phyloP scores from a whole-genome alignment of 2,329 filamentous ascomycete species.

The Diaporthe sp. region DNA sequence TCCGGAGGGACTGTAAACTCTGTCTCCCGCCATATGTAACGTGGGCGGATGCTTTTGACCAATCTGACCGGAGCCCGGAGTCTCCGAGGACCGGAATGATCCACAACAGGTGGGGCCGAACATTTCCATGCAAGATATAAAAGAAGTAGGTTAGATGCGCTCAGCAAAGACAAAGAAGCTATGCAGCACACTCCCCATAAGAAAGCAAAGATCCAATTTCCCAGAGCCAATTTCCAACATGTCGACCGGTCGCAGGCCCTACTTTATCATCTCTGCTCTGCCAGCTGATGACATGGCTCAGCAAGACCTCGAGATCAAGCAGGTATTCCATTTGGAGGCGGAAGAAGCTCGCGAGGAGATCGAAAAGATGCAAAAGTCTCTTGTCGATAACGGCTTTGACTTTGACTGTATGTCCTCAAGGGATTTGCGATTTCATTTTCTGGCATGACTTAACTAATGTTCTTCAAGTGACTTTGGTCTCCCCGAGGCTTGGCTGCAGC shows the following conservation, averaged over 20 bases:
- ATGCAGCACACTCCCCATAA: too few species aligned
- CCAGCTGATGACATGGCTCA: not conserved
- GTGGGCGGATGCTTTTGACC: too few species aligned
- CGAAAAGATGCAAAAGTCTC: not conserved
- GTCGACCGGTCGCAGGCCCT: conserved; percentile 11
- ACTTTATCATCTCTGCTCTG: not conserved
- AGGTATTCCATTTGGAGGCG: not conserved
- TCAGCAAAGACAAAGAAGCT: too few species aligned
- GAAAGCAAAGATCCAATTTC: too few species aligned
- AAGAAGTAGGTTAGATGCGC: too few species aligned
- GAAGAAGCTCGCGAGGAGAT: not conserved
- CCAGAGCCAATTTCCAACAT: not conserved
- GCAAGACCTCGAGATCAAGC: not conserved
- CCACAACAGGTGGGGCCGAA: too few species aligned
- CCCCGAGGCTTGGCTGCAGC: not conserved
- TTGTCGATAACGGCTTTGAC: not conserved
- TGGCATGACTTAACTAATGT: not conserved
- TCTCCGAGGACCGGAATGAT: too few species aligned
- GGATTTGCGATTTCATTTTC: too few species aligned
- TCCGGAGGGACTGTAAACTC: too few species aligned
- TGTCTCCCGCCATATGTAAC: too few species aligned
- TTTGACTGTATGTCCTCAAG: not conserved
- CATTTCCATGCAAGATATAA: too few species aligned
- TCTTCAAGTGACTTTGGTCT: not conserved
- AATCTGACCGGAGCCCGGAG: too few species aligned